Base-by-base conservation (phyloP, 139 green algal species). In the Pseudopediastrum boryanum region DNA sequence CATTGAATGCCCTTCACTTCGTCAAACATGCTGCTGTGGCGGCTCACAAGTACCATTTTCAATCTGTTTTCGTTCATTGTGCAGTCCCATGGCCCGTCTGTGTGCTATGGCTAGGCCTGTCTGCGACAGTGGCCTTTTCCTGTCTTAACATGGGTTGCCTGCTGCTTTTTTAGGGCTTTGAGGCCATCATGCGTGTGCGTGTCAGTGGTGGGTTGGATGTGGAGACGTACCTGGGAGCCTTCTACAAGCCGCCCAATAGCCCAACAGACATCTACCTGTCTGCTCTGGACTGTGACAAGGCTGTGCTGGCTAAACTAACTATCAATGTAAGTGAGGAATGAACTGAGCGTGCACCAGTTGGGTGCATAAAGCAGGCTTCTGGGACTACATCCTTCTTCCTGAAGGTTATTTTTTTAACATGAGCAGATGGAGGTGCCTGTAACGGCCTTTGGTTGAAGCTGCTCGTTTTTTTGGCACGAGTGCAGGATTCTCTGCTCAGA, bases 141-240 rank as follows among this genome's bases (percentile, higher is more conserved):
- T n/a, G n/a, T n/a, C n/a, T n/a, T n/a, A n/a, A n/a, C 50, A 61
- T 61, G 50, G 50, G 23, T 25, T 27, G n/a, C 2, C 58, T 41
- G 58, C 29, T 50, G 10, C 12, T 25, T 1, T n/a, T 50, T 16
- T 89, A 96, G 88, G 94, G 85, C 33, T 70, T 95, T 78, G 94
- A 98, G 85, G 94, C 92, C 8, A 87, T 98, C 65, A 86, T 94
- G 75, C 88, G 94, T 46, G 82, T 98, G 86, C 90, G 94, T 50
- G 86, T 79, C 64, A 90, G 74, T 44, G 19, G 39, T 10, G 94
- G 94, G 9, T 80, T 98, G 33, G 80, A 89, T 29, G 91, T 97
- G 42, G 92, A 94, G 41, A 78, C 69, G 38, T 96, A 94, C 83
- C 44, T 86, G 48, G 65, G 86, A 66, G 39, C 51, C 63, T 83